Conservation (phyloP, 2,329 filamentous ascomycete genomes). For the Fusarium praegraminearum region DNA sequence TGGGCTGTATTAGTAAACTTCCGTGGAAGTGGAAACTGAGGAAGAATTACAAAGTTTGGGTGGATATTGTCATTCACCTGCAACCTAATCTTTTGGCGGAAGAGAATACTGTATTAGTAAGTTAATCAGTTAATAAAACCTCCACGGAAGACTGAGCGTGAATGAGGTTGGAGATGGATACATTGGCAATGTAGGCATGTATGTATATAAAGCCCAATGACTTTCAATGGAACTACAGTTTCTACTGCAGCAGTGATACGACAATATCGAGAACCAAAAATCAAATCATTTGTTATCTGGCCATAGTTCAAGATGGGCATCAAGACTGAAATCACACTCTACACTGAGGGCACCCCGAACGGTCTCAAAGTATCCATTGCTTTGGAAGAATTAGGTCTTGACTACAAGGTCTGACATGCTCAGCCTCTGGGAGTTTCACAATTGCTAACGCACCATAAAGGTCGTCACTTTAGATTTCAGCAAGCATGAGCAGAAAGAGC, state of each 20-base stretch:
- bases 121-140: too few relatives aligned
- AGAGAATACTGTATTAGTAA: fast-evolving
- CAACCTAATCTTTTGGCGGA: too few relatives aligned
- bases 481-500: conserved; percentile 77
- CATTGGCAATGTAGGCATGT: fast-evolving
- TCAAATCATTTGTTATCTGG: neutral
- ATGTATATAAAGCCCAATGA: neutral
- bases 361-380: conserved; percentile 89
- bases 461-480: conserved; percentile 62
- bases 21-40: neutral
- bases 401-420: conserved; percentile 70
- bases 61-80: too few relatives aligned
- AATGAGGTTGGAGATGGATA: neutral
- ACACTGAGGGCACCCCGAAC: conserved; percentile 86
- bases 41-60: neutral
- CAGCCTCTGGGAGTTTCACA: fast-evolving
- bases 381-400: conserved; percentile 83
- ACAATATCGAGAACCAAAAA: neutral
- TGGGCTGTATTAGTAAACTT: neutral
- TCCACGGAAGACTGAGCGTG: neutral
- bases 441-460: conserved; percentile 67
- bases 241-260: neutral
- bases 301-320: neutral
- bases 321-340: conserved; percentile 74
- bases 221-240: fast-evolving